These are phyloP conservation scores for Ophiosphaerella korrae DNA, from an alignment of 2,329 filamentous ascomycete species.

Conservation along the genomic window DNA sequence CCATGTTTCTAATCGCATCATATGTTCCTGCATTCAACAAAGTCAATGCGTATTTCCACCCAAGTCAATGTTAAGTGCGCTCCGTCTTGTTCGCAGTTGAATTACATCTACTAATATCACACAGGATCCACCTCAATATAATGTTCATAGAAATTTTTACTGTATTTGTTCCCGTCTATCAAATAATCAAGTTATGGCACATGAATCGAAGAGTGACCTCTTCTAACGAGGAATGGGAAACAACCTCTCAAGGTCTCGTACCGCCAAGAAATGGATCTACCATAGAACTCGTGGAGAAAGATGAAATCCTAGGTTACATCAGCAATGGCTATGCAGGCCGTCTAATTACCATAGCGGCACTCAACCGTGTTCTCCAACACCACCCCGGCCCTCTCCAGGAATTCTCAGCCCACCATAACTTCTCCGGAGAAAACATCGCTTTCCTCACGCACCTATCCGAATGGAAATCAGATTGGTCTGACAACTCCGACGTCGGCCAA, in stretches of 20 bases:
- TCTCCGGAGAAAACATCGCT: constrained; percentile 22
- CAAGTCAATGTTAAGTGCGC: constrained; percentile 19
- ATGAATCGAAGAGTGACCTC: not conserved
- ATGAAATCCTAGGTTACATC: not conserved
- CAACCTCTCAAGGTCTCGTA: not conserved
- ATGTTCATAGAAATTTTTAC: constrained; percentile 23
- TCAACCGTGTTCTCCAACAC: constrained; percentile 15
- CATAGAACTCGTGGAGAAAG: constrained; percentile 11
- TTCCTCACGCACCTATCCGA: constrained; percentile 12
- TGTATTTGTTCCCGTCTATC: constrained; percentile 20
- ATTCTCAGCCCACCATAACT: constrained; percentile 20
- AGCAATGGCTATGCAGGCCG: constrained; percentile 1
- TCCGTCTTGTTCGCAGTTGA: not conserved
- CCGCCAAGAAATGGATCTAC: constrained; percentile 6
- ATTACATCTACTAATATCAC: not conserved
- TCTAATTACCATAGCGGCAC: constrained; percentile 12
- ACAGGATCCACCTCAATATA: constrained; percentile 24
- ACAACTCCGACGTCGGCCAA: not conserved
- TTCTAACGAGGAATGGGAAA: constrained; percentile 4
- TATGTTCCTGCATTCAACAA: constrained; percentile 18
- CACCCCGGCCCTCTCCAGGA: constrained; percentile 16
- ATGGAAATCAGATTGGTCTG: constrained; percentile 7
- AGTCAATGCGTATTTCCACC: constrained; percentile 20
- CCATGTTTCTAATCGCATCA: constrained; percentile 24
- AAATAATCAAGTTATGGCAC: constrained; percentile 16